These are phyloP conservation scores for Aspergillus costaricaensis DNA, from an alignment of 2,329 filamentous ascomycete genomes.

Conservation along the genomic window DNA sequence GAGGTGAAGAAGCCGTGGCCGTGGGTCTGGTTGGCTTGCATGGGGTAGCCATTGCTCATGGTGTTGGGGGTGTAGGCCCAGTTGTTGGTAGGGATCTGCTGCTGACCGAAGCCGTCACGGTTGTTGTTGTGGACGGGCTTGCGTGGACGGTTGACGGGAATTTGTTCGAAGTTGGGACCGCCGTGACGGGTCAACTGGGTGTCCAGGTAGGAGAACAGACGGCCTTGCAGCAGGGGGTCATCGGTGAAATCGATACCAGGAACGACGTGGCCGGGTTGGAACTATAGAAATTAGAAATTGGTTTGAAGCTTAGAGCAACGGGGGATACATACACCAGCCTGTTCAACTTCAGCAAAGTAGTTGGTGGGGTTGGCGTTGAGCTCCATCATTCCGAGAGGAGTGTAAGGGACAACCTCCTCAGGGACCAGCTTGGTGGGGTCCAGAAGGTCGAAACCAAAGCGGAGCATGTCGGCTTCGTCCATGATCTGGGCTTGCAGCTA, in stretches of 20 bases:
- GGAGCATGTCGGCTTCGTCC: constrained; percentile 64
- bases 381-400: constrained; percentile 66
- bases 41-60: constrained; percentile 63
- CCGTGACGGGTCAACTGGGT: constrained; percentile 72
- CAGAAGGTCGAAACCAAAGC: constrained; percentile 70
- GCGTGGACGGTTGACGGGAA: constrained; percentile 71
- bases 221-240: constrained; percentile 72
- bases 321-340: constrained; percentile 57
- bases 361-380: constrained; percentile 70
- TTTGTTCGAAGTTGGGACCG: constrained; percentile 72
- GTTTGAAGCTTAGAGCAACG: too few species aligned
- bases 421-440: constrained; percentile 76
- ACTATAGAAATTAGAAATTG: constrained; percentile 47
- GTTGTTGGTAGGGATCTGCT: constrained; percentile 67
- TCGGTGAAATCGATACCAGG: constrained; percentile 73
- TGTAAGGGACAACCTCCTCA: constrained; percentile 68
- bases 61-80: constrained; percentile 69
- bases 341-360: constrained; percentile 77
- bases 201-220: constrained; percentile 74
- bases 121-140: constrained; percentile 71
- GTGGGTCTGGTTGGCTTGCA: constrained; percentile 64
- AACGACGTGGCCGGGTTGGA: constrained; percentile 72
- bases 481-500: constrained; percentile 67
- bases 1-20: constrained; percentile 72
- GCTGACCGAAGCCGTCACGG: constrained; percentile 69